Percentiles rank a stretch among this genome's conserved stretches.
phyloP scores from a whole-genome alignment of 345 rosid species.

The Mercurialis annua region DNA sequence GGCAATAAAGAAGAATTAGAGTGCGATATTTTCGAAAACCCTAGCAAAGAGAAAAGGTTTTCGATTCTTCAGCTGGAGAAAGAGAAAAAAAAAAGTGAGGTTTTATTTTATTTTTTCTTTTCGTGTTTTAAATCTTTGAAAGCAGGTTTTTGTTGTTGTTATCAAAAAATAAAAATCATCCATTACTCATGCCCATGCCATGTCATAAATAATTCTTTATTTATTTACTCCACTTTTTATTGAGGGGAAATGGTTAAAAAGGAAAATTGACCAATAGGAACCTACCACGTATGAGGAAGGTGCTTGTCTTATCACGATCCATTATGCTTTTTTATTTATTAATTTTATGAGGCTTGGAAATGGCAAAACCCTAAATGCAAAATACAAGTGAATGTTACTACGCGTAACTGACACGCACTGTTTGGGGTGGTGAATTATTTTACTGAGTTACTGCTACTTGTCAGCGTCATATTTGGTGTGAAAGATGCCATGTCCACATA shows the following conservation, averaged over 20 bases:
- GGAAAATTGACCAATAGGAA: conserved; percentile 17
- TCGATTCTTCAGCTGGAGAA: conserved; percentile 36
- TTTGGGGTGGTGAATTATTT: background rate
- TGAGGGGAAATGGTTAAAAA: conserved; percentile 21
- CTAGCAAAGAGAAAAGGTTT: conserved; percentile 36
- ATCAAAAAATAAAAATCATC: conserved; percentile 24
- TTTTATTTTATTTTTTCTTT: conserved; percentile 27
- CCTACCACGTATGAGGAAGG: conserved; percentile 35
- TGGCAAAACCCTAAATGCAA: conserved; percentile 52
- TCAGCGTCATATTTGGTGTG: conserved; percentile 10
- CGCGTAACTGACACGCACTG: conserved; percentile 41
- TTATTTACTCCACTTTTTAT: background rate
- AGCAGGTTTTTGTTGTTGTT: conserved; percentile 39
- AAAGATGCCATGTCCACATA: conserved; percentile 36
- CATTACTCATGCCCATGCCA: conserved; percentile 46
- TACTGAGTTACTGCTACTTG: background rate
- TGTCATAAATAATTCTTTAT: conserved; percentile 26
- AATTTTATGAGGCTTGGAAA: conserved; percentile 13
- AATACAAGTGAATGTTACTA: conserved; percentile 17
- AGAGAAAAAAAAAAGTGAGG: conserved; percentile 2
- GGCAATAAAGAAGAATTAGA: conserved; percentile 39
- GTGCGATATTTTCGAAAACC: conserved; percentile 56
- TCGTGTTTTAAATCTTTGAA: too few species aligned
- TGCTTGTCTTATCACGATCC: conserved; percentile 74
- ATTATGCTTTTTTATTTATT: conserved; percentile 16